Evolutionary conservation across 306 rosid genomes (phyloP), one percentile per base, ranked within the genome.

Genomic region (Gynostemma pentaphyllum): DNA sequence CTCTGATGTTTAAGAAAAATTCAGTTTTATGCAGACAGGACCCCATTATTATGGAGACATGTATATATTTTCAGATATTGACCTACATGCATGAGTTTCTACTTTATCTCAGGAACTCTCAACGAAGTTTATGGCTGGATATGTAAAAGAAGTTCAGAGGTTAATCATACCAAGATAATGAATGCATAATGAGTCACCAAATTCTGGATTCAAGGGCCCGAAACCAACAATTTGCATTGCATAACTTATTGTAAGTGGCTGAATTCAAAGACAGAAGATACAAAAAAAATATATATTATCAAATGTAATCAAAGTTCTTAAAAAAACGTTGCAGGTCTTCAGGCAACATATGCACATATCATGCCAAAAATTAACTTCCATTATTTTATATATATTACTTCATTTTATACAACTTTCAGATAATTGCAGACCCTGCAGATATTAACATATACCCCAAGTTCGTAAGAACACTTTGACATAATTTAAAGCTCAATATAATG

Each of bases 101-200:
- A n/a, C n/a, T n/a, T n/a, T n/a, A n/a, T n/a, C n/a, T n/a, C n/a
- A n/a, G n/a, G n/a, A n/a, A n/a, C n/a, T n/a, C n/a, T n/a, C n/a
- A n/a, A n/a, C n/a, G n/a, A n/a, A n/a, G n/a, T n/a, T n/a, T n/a
- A n/a, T n/a, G n/a, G n/a, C n/a, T 5, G 64, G 27, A 57, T 36
- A 23, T 57, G 28, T 21, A 59, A 59, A 21, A 22, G 30, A 59
- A 59, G 46, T 26, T 59, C 21, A 57, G 68, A 54, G 61, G 51
- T 73, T 54, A 47, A 36, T 51, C 68, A 41, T 86, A 92, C 98
- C 98, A 62, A 92, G 95, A 76, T 79, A 92, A 70, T 92, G 98
- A 68, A 88, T 78, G 76, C 68, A 60, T 75, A 88, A 68, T 71
- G 79, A 73, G 64, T 80, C 70, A 47, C 64, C 21, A 45, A 66